A percentile compares a stretch with the other conserved stretches of the same genome.
Conservation (phyloP, 805 yeast genomes). For the Candida nonsorbophila region DNA sequence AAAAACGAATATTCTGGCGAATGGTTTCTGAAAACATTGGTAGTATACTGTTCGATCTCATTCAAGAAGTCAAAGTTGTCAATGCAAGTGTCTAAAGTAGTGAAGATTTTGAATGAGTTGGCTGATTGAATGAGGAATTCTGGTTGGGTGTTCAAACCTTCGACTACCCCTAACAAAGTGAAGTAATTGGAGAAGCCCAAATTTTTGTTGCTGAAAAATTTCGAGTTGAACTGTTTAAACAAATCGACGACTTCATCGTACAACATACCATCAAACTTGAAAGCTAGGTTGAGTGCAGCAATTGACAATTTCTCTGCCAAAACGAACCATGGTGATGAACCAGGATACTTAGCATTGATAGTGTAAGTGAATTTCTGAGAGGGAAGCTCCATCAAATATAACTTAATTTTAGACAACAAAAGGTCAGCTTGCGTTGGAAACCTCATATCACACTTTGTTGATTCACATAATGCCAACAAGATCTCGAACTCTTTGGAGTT, state of each 20-base stretch:
- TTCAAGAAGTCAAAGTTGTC: conserved; percentile 34
- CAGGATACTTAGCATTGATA: conserved; percentile 21
- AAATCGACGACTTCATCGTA: conserved; percentile 20
- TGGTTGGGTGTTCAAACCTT: conserved; percentile 23
- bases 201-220: conserved; percentile 15
- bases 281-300: conserved; percentile 27
- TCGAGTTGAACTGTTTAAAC: conserved; percentile 20
- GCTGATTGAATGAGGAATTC: conserved; percentile 17
- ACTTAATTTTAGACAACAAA: conserved; percentile 38
- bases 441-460: conserved; percentile 23
- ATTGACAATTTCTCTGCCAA: conserved; percentile 27
- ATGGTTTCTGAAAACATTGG: conserved; percentile 9
- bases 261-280: conserved; percentile 14
- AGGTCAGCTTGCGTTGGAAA: conserved; percentile 32
- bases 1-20: conserved; percentile 12
- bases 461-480: conserved; percentile 49
- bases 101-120: conserved; percentile 23
- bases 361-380: conserved; percentile 37
- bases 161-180: conserved; percentile 28
- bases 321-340: conserved; percentile 28
- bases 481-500: conserved; percentile 51
- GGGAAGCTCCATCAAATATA: conserved; percentile 45
- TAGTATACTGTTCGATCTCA: conserved; percentile 28
- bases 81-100: conserved; percentile 27
- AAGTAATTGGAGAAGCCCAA: conserved; percentile 28